Base-by-base conservation (phyloP, 2,329 filamentous ascomycete genomes). In the Capronia coronata region DNA sequence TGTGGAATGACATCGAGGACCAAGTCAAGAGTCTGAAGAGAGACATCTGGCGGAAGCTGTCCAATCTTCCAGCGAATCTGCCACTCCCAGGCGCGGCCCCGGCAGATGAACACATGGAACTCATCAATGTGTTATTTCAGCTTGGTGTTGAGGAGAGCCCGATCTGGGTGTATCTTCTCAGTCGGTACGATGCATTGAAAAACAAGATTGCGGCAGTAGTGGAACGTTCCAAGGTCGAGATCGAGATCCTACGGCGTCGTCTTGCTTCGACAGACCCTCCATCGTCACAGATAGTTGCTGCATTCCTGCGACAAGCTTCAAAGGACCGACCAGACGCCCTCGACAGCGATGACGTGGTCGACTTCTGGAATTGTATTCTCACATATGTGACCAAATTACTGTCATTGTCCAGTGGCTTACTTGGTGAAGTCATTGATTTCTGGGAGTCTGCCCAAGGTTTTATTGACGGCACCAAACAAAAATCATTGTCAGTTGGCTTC, bases 61-160 rank as follows among this genome's bases (percentile, higher is more conserved):
- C 84, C 32, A 79, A 81, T 29, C 77, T 83, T 8, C 83, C 89
- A 57, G 71, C 63, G 73, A 75, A 58, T 64, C 76, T 56, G 65
- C 77, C 45, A 71, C 81, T 57, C 65, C 71, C 62, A 63, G 76
- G 6, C 65, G 67, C 69, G 2, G 70, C 68, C 2, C 73, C 83
- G 32, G 74, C 78, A 4, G 87, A 91, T 63, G 88, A 95, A 65
- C 86, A 96, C 62, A 88, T 96, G 80, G 88, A 95, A 64, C 75
- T 96, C 41, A 97, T 98, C 47, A 77, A 82, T 18, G 75, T 96
- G 29, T 75, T 98, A 46, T 72, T 98, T n/a, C 91, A 98, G 66
- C 74, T 98, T 16, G 94, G 93, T 5, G 89, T 95, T 2, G 86
- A 94, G 8, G 89, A 97, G 52, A 98, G 94, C 61, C 93, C 93